These are phyloP conservation scores for Inga oerstediana DNA, from an alignment of 306 rosid genomes.

Conservation along the genomic window DNA sequence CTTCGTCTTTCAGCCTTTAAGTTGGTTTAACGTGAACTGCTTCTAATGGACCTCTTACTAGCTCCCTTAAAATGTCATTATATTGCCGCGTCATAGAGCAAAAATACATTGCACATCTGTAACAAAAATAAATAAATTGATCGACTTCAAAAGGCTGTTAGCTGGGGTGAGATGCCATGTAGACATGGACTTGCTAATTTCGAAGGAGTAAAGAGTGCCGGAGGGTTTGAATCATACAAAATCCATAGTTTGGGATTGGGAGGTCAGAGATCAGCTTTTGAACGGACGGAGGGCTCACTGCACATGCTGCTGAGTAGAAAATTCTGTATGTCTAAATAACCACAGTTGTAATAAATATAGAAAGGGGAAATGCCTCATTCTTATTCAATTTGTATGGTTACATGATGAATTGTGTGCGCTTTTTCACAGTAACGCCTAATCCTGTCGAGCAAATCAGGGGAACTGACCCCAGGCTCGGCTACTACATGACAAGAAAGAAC, in stretches of 20 bases:
- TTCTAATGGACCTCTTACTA: neutral
- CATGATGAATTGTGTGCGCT: slow-evolving; percentile 61
- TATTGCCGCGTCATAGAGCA: neutral
- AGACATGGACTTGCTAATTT: neutral
- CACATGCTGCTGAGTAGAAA: neutral
- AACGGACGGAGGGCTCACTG: neutral
- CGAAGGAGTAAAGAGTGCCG: neutral
- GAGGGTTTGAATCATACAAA: too few relatives aligned
- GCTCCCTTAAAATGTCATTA: neutral
- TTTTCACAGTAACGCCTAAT: slow-evolving; percentile 67
- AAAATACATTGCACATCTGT: neutral
- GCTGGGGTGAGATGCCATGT: neutral
- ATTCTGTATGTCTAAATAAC: neutral
- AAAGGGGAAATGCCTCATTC: slow-evolving; percentile 1
- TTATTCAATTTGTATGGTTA: slow-evolving; percentile 83
- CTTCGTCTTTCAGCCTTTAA: neutral
- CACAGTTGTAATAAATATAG: neutral
- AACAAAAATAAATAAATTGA: too few relatives aligned
- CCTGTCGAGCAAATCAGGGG: slow-evolving; percentile 48
- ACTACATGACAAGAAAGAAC: slow-evolving; percentile 78
- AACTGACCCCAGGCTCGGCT: slow-evolving; percentile 56
- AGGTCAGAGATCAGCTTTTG: neutral
- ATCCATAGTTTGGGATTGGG: too few relatives aligned
- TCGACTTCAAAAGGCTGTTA: neutral
- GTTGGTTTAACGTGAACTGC: neutral